Evolutionary conservation across 805 yeast species (phyloP), one percentile per base, ranked within the genome.

Genomic region (Pachysolen tannophilus): DNA sequence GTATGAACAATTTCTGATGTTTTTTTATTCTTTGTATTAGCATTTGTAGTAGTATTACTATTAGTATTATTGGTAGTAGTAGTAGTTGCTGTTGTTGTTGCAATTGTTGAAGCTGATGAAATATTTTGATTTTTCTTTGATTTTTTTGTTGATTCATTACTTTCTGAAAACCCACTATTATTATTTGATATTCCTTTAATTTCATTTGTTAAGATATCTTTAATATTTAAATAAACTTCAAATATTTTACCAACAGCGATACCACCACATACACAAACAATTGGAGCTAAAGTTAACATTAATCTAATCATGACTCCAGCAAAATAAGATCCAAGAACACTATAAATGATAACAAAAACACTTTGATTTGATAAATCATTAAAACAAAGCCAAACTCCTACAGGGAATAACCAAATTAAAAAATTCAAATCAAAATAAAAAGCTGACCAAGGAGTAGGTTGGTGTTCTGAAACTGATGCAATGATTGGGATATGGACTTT

Each of bases 401-500:
- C 97, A 35, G 99, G 98, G 84, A 92, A 92, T 47, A 92, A 69
- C 98, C 98, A 94, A 50, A 90, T 84, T 61, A 92, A 69, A 69
- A 90, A 75, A 50, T 78, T 84, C 34, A 92, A 80, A 58, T 92
- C 98, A 56, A 90, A 85, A 73, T 86, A 92, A 59, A 92, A 94
- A 9, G 97, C 78, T 8, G 97, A 95, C 99, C 99, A 92, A 4
- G 98, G 95, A n/a, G 97, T 90, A 40, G 99, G 99, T 69, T 92
- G 99, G 67, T 92, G 99, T 65, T 92, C 99, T 10, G 96, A 85
- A 26, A 92, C 98, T 3, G 97, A 88, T 2, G 99, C 98, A 61
- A 92, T 92, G 55, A 92, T 92, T 30, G 98, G 99, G 50, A 92
- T 92, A 56, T 92, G 98, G 46, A 92, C 83, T 66, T 88, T 90